Evolutionary conservation across 331 rosid genomes (phyloP), one percentile per base, ranked within the genome.

Genomic region (Malus hybrid): DNA sequence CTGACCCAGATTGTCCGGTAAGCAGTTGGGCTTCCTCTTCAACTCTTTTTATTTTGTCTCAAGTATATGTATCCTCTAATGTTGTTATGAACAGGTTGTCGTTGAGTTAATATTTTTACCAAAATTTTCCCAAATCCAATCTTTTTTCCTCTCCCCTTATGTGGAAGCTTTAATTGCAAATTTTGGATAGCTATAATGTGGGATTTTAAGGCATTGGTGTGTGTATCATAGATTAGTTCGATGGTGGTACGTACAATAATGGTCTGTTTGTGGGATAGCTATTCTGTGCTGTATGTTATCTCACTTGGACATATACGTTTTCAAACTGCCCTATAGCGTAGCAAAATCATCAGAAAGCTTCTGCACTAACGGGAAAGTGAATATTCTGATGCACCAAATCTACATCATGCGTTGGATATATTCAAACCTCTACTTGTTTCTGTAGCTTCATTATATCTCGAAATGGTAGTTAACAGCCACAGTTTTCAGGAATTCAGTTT

Each of bases 1-100:
- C 61, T 69, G 34, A 60, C 81, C 44, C 60, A 59, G 73, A 62
- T 32, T 65, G 18, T 44, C 50, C 24, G 61, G 86, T 89, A 81
- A 86, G 87, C 76, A 7, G 19, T 18, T 33, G 46, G 44, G 70
- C 48, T 78, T 72, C 54, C 60, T 16, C 69, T 27, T 34, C 11
- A 10, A 55, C 20, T 36, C 5, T 34, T 7, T 63, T 63, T 52
- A 13, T n/a, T 50, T 52, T 56, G 4, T 52, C 29, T 74, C 70
- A 6, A 27, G 19, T 31, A 36, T 63, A 7, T 55, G 63, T 75
- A 70, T 54, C 76, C 6, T 2, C 11, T 15, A 72, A 36, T 67
- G 66, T 12, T 48, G 46, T 61, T 44, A 24, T 44, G 74, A 29
- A 16, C 79, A 48, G 42, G 55, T 22, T 36, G 32, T 19, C 44